phyloP scores from a whole-genome alignment of 2,329 filamentous ascomycete genomes.

The Scedosporium apiospermum region DNA sequence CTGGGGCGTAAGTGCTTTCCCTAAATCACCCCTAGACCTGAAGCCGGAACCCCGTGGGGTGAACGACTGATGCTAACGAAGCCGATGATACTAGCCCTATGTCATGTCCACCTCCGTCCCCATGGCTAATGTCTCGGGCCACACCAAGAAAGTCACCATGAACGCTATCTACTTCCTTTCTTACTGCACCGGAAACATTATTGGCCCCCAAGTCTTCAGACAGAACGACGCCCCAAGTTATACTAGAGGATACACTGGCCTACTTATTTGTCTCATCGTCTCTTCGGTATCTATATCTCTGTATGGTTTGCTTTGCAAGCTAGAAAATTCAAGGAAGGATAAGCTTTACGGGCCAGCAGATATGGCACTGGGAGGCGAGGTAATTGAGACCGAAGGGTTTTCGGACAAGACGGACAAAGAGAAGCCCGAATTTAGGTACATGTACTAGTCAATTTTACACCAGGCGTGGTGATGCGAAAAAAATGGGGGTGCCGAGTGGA shows the following conservation, averaged over 20 bases:
- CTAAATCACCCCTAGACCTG: neutral
- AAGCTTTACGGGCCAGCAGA: neutral
- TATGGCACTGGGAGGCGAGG: neutral
- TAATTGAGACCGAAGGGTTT: conserved; percentile 6
- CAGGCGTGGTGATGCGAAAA: too few species aligned
- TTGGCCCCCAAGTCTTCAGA: conserved; percentile 36
- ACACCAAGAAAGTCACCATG: conserved; percentile 35
- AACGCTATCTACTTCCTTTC: conserved; percentile 36
- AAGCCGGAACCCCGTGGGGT: neutral
- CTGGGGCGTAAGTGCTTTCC: neutral
- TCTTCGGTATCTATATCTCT: neutral
- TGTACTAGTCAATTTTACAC: conserved; percentile 7
- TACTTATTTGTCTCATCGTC: conserved; percentile 32
- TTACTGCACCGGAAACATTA: conserved; percentile 36
- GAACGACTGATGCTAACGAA: too few species aligned
- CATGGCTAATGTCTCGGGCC: conserved; percentile 35
- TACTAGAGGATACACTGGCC: conserved; percentile 40
- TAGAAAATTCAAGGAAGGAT: neutral
- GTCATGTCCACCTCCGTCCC: conserved; percentile 20
- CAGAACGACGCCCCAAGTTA: conserved; percentile 35
- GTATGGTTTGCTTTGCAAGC: neutral
- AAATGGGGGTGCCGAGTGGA: too few species aligned
- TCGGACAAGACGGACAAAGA: conserved; percentile 11
- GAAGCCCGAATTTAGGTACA: conserved; percentile 12
- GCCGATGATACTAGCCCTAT: too few species aligned